Percentiles rank a stretch among this genome's conserved stretches.
Evolutionary conservation across 441 rosid genomes (phyloP).

Genomic region (Croton setiger): DNA sequence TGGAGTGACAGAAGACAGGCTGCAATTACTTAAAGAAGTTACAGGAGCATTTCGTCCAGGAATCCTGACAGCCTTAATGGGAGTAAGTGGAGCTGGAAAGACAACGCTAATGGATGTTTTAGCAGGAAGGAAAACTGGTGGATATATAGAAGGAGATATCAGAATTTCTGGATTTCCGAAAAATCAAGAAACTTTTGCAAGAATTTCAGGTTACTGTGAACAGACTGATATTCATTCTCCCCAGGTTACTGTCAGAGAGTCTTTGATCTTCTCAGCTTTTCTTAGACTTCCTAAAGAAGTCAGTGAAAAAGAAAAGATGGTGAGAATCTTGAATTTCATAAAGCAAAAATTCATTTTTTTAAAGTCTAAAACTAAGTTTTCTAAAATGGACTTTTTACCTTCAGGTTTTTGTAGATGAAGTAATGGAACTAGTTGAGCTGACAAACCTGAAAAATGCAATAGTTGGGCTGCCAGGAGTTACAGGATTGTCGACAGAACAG

Average conservation of each 20-base stretch:
- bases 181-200: constrained; percentile 40
- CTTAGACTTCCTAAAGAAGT: constrained; percentile 27
- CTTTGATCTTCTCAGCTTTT: constrained; percentile 54
- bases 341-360: neutral
- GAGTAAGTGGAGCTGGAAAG: constrained; percentile 93
- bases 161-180: constrained; percentile 70
- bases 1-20: constrained; percentile 54
- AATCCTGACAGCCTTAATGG: constrained; percentile 80
- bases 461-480: constrained; percentile 48
- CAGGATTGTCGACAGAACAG: constrained; percentile 62
- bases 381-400: neutral
- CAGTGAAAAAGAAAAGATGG: constrained; percentile 49
- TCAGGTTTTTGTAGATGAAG: constrained; percentile 58
- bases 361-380: neutral
- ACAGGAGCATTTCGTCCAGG: constrained; percentile 84
- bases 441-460: constrained; percentile 49
- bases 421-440: constrained; percentile 51
- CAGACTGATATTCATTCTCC: constrained; percentile 37
- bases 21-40: constrained; percentile 59
- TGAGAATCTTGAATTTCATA: constrained; percentile 13
- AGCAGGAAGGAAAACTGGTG: constrained; percentile 80
- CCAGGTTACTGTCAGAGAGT: constrained; percentile 51
- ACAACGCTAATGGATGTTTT: constrained; percentile 91
- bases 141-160: constrained; percentile 68
- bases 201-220: constrained; percentile 36